A percentile compares a stretch with the other conserved stretches of the same genome.
Conservation (phyloP, 192 early-diverging fungal genomes). For the Entomortierella parvispora region DNA sequence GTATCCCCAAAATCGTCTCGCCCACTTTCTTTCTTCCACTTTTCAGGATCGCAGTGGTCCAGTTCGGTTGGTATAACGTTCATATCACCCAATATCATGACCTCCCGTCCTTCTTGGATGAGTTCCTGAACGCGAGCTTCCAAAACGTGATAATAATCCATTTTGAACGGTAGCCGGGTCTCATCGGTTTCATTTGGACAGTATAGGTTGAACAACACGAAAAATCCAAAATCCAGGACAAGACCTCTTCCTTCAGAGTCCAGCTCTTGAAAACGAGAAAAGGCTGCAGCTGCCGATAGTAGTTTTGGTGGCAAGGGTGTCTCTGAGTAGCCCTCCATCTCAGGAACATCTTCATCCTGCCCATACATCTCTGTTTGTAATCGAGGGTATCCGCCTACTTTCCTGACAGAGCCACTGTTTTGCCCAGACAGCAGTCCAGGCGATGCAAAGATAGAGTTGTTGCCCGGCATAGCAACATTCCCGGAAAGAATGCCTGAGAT, state of each 20-base stretch:
- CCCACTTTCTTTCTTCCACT: constrained; percentile 62
- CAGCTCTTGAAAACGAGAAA: constrained; percentile 52
- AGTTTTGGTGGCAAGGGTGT: constrained; percentile 4
- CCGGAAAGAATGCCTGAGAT: constrained; percentile 63
- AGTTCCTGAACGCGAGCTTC: constrained; percentile 59
- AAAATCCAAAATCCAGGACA: constrained; percentile 76
- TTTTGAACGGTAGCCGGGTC: constrained; percentile 61
- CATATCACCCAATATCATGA: constrained; percentile 73
- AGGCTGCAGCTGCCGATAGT: background rate
- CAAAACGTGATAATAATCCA: constrained; percentile 61
- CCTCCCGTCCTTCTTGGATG: constrained; percentile 60
- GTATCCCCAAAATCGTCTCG: constrained; percentile 66
- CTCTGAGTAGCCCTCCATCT: background rate
- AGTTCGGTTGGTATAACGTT: constrained; percentile 72
- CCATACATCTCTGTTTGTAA: constrained; percentile 3
- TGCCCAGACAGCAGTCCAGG: too few species aligned
- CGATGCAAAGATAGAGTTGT: background rate
- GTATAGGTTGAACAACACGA: constrained; percentile 83
- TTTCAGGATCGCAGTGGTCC: constrained; percentile 79
- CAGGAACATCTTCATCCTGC: background rate
- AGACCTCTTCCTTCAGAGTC: constrained; percentile 79
- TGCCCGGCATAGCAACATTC: background rate
- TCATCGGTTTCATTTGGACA: constrained; percentile 66
- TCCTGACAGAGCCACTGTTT: background rate
- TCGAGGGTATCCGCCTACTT: constrained; percentile 27